phyloP scores from a whole-genome alignment of 371 early-diverging fungal species.

The Choanephora cucurbitarum region DNA sequence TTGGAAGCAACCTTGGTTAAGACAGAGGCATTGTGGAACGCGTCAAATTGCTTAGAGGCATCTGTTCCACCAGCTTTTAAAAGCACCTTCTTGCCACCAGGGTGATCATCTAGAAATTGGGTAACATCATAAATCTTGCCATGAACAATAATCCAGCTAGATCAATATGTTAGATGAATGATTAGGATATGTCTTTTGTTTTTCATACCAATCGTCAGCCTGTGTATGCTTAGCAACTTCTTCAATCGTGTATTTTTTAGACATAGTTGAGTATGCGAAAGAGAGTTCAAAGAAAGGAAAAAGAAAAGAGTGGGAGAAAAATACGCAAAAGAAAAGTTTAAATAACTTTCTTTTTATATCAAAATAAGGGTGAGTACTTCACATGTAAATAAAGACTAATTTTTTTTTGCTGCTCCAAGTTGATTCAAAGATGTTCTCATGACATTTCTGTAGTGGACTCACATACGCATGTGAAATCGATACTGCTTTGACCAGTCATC shows the following conservation, averaged over 20 bases:
- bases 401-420: neutral
- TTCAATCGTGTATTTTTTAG: slow-evolving; percentile 57
- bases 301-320: neutral
- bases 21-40: slow-evolving; percentile 73
- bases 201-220: slow-evolving; percentile 69
- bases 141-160: slow-evolving; percentile 87
- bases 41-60: slow-evolving; percentile 87
- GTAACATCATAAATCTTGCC: slow-evolving; percentile 82
- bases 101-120: slow-evolving; percentile 79
- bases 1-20: slow-evolving; percentile 25
- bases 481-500: neutral
- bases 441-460: neutral
- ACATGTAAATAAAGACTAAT: slow-evolving; percentile 11
- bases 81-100: slow-evolving; percentile 69
- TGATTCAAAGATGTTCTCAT: neutral
- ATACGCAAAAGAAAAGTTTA: slow-evolving; percentile 2
- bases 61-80: slow-evolving; percentile 85
- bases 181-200: neutral
- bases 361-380: slow-evolving; percentile 15
- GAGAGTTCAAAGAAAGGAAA: neutral
- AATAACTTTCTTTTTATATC: neutral
- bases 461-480: neutral
- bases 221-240: slow-evolving; percentile 79
- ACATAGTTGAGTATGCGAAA: slow-evolving; percentile 19
- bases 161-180: neutral